These are phyloP conservation scores for Colletotrichum godetiae DNA, from an alignment of 2,329 filamentous ascomycete species.

Conservation along the genomic window DNA sequence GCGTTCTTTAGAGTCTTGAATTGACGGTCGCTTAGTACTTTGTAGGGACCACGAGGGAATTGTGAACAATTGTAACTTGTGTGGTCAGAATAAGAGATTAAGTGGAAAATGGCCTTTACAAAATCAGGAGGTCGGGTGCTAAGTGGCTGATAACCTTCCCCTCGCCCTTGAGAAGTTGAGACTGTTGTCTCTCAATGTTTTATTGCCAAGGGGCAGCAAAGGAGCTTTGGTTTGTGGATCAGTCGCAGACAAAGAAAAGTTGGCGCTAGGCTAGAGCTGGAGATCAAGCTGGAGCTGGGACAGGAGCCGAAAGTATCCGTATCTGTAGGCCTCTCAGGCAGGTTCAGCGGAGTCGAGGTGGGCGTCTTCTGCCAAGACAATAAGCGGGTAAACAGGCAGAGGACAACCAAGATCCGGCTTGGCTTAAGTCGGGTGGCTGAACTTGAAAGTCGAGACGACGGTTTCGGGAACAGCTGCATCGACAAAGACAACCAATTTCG, in stretches of 20 bases:
- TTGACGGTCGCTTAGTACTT: background rate
- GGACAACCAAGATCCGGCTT: conserved; percentile 20
- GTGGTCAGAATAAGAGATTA: background rate
- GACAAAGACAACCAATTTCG: background rate
- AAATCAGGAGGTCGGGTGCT: background rate
- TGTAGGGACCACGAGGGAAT: background rate
- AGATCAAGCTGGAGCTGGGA: background rate
- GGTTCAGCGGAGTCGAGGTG: background rate
- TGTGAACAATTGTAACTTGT: too few relatives aligned
- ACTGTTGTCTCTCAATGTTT: background rate
- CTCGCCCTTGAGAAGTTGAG: background rate
- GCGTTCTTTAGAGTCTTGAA: background rate
- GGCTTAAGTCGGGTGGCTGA: background rate
- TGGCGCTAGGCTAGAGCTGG: background rate
- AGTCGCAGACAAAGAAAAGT: conserved; percentile 19
- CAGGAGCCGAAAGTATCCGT: background rate
- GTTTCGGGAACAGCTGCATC: background rate
- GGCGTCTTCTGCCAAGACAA: conserved; percentile 20
- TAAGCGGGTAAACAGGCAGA: conserved; percentile 7
- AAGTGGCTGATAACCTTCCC: background rate
- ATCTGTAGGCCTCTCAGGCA: background rate
- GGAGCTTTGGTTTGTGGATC: conserved; percentile 6
- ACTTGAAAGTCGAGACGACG: background rate
- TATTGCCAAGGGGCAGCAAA: conserved; percentile 20
- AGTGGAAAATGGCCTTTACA: background rate